Evolutionary conservation across 2,329 filamentous ascomycete genomes (phyloP).

Genomic region (Pseudogymnoascus sp.): DNA sequence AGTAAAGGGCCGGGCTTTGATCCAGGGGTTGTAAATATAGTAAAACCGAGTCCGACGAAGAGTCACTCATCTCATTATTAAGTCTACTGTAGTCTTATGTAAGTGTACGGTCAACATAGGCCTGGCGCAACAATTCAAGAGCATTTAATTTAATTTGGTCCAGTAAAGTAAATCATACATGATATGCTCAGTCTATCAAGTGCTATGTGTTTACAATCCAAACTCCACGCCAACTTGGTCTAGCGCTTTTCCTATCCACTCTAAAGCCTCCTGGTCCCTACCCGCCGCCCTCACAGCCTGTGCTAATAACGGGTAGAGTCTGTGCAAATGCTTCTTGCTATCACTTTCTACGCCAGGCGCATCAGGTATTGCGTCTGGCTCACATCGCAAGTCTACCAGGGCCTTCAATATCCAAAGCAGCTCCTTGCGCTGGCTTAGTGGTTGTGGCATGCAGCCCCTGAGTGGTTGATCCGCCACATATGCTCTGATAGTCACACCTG

Average conservation of each 20-base stretch:
- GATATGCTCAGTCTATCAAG: not conserved
- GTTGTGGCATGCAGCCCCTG: slow-evolving; percentile 81
- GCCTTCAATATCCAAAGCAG: slow-evolving; percentile 62
- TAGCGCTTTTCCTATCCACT: slow-evolving; percentile 50
- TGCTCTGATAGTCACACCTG: slow-evolving; percentile 69
- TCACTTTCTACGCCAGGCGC: slow-evolving; percentile 45
- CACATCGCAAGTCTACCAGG: slow-evolving; percentile 60
- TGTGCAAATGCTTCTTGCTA: slow-evolving; percentile 65
- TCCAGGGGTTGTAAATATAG: not conserved
- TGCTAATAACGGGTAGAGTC: slow-evolving; percentile 71
- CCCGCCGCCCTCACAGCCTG: slow-evolving; percentile 53
- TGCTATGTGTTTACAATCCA: slow-evolving; percentile 20
- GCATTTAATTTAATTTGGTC: not conserved
- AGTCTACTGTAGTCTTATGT: slow-evolving; percentile 8
- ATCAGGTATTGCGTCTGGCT: slow-evolving; percentile 60
- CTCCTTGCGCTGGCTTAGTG: slow-evolving; percentile 70
- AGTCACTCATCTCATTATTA: slow-evolving; percentile 4
- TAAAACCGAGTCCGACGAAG: not conserved
- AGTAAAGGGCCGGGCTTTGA: slow-evolving; percentile 12
- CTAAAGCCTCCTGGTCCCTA: slow-evolving; percentile 53
- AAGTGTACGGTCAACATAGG: not conserved
- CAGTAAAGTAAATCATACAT: not conserved
- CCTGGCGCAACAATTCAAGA: not conserved
- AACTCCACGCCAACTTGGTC: slow-evolving; percentile 54
- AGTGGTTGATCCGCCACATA: slow-evolving; percentile 91